Conservation (phyloP, 208 protist species). For the Trypanosoma lewisi region DNA sequence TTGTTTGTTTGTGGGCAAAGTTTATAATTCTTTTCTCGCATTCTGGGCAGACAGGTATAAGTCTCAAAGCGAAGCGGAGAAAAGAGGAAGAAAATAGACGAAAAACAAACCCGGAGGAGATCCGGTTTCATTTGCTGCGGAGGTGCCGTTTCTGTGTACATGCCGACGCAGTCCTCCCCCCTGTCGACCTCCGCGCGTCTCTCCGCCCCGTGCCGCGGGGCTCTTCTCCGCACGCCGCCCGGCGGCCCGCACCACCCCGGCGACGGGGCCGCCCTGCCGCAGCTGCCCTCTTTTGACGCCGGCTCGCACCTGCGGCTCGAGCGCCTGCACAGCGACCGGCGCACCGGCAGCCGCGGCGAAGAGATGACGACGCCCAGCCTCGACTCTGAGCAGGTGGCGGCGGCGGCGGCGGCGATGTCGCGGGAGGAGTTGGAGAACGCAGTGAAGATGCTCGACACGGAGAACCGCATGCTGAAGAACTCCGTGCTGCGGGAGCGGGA, state of each 20-base stretch:
- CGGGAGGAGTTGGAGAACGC: constrained; percentile 41
- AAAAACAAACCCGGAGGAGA: neutral
- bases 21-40: neutral
- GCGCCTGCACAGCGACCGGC: constrained; percentile 8
- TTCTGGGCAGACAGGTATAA: neutral
- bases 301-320: neutral
- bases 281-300: neutral
- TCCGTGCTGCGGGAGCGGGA: constrained; percentile 46
- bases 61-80: neutral
- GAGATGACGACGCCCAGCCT: neutral
- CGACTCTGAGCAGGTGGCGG: constrained; percentile 8
- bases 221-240: constrained; percentile 17
- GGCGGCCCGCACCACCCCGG: neutral
- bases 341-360: neutral
- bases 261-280: neutral
- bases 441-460: constrained; percentile 38
- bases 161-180: constrained; percentile 4
- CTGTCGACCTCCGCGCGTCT: too few species aligned
- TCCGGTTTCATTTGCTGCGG: neutral
- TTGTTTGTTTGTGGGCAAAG: neutral
- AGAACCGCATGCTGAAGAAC: constrained; percentile 46
- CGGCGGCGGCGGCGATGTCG: constrained; percentile 40
- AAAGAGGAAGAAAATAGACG: neutral
- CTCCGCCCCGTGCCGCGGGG: too few species aligned
- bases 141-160: neutral